phyloP scores from a whole-genome alignment of 1,139 yeast species.

The Zygosaccharomyces sapae region DNA sequence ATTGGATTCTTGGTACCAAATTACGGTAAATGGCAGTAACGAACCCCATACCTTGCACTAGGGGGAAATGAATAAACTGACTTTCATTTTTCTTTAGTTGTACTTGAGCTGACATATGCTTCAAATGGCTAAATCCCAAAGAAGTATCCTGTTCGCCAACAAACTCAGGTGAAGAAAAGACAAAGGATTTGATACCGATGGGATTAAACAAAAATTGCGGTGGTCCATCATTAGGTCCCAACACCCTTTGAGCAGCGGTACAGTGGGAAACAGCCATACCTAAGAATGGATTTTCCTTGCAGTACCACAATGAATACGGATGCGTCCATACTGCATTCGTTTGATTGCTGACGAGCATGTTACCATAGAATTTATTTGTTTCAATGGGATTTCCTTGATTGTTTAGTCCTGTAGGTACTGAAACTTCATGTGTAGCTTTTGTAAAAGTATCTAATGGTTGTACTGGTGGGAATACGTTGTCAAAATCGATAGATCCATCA shows the following conservation, averaged over 20 bases:
- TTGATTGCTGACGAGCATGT: conserved; percentile 54
- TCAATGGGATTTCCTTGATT: conserved; percentile 43
- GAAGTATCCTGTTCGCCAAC: conserved; percentile 19
- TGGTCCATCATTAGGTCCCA: conserved; percentile 48
- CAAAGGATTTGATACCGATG: conserved; percentile 35
- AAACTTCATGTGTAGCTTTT: conserved; percentile 43
- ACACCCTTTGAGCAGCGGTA: conserved; percentile 53
- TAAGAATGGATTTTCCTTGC: conserved; percentile 39
- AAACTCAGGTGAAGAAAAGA: conserved; percentile 38
- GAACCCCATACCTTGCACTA: conserved; percentile 78
- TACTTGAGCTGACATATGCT: conserved; percentile 35
- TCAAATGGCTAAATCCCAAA: conserved; percentile 31
- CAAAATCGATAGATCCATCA: conserved; percentile 22
- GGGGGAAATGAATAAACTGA: conserved; percentile 38
- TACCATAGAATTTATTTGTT: conserved; percentile 70
- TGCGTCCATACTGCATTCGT: conserved; percentile 49
- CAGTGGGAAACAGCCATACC: conserved; percentile 65
- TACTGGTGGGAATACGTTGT: conserved; percentile 37
- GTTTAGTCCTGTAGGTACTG: conserved; percentile 45
- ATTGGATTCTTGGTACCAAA: conserved; percentile 50
- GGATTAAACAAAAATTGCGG: conserved; percentile 39
- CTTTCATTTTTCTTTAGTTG: conserved; percentile 22
- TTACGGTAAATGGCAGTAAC: conserved; percentile 59
- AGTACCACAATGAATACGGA: conserved; percentile 62
- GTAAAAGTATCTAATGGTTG: conserved; percentile 52